Conservation (phyloP, 495 filamentous ascomycete species). For the Podospora bellae-mahoneyi region DNA sequence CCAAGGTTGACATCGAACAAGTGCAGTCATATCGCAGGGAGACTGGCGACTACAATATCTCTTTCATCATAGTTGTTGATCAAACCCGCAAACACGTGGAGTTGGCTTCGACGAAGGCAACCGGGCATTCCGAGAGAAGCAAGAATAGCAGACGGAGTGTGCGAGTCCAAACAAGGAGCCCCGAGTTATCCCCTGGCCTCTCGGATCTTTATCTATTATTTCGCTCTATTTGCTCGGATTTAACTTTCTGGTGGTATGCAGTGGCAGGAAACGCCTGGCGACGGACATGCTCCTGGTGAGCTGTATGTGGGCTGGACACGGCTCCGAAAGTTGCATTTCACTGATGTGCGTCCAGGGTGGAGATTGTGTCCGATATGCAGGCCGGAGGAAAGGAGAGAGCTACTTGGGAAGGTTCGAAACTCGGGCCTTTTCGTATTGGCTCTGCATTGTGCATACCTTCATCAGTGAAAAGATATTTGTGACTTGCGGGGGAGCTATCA, state of each 20-base stretch:
- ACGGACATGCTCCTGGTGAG: not conserved
- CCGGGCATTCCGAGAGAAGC: not conserved
- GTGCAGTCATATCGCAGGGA: not conserved
- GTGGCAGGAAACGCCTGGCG: not conserved
- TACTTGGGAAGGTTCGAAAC: not conserved
- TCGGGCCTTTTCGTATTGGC: conserved; percentile 8
- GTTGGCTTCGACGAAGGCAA: not conserved
- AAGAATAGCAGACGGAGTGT: not conserved
- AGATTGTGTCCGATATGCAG: not conserved
- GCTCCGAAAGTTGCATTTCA: not conserved
- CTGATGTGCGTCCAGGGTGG: not conserved
- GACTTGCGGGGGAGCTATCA: no score
- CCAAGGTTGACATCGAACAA: not conserved
- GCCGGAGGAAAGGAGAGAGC: not conserved
- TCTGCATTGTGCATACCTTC: not conserved
- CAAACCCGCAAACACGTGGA: not conserved
- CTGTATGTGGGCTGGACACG: not conserved
- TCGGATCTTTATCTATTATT: not conserved
- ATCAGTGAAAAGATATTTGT: not conserved
- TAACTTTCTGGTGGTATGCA: not conserved
- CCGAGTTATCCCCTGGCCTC: not conserved
- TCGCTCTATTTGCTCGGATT: not conserved
- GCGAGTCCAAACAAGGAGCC: not conserved
- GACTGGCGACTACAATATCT: not conserved
- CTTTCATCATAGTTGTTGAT: not conserved